These are phyloP conservation scores for Yamadazyma paraphyllophila DNA, from an alignment of 805 yeast genomes.

Conservation along the genomic window DNA sequence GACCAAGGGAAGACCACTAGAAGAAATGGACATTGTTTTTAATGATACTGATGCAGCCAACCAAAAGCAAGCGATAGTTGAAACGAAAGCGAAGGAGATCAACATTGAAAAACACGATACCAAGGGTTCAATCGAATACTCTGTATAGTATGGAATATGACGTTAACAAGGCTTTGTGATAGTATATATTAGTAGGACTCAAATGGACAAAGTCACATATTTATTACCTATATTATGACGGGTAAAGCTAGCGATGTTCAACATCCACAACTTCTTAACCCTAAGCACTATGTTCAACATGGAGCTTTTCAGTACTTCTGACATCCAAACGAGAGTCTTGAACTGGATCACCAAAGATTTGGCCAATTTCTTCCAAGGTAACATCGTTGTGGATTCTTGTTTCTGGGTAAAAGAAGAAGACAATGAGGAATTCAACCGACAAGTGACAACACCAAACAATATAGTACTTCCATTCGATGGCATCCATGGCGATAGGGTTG, in stretches of 20 bases:
- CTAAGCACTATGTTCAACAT: slow-evolving; percentile 10
- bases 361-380: slow-evolving; percentile 43
- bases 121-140: not conserved
- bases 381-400: slow-evolving; percentile 32
- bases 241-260: too few relatives aligned
- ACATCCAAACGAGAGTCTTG: slow-evolving; percentile 1
- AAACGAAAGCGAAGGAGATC: slow-evolving; percentile 1
- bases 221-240: too few relatives aligned
- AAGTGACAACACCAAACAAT: slow-evolving; percentile 36
- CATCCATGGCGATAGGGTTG: slow-evolving; percentile 40
- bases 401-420: slow-evolving; percentile 39
- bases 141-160: not conserved
- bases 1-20: slow-evolving; percentile 72
- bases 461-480: slow-evolving; percentile 43
- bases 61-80: slow-evolving; percentile 11
- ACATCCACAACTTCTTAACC: not conserved
- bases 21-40: slow-evolving; percentile 55
- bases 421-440: slow-evolving; percentile 28
- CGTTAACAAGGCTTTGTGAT: too few relatives aligned
- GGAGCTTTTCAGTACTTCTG: slow-evolving; percentile 1
- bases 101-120: not conserved
- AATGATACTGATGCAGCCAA: slow-evolving; percentile 12
- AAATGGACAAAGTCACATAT: too few relatives aligned
- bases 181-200: too few relatives aligned
- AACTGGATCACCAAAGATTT: slow-evolving; percentile 38